Conservation (phyloP, 2,329 filamentous ascomycete species). For the Drechslera avenae region DNA sequence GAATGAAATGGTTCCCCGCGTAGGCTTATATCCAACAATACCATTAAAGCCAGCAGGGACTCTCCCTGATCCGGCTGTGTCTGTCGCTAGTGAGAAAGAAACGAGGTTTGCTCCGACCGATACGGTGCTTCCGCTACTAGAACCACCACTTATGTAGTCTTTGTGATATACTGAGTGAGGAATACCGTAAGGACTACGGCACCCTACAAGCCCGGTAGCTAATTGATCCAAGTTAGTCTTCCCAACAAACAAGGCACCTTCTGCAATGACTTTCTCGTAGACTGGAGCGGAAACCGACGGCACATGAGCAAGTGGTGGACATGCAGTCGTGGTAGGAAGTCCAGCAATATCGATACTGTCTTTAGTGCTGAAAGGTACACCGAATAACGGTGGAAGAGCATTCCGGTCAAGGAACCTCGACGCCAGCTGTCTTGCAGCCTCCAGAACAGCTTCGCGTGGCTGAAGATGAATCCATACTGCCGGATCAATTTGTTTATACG, state of each 20-base stretch:
- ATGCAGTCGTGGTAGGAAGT: constrained; percentile 58
- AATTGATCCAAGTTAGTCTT: constrained; percentile 68
- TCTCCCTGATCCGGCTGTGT: constrained; percentile 61
- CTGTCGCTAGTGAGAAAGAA: constrained; percentile 62
- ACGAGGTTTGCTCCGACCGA: constrained; percentile 60
- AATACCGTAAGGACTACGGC: constrained; percentile 62
- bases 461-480: constrained; percentile 59
- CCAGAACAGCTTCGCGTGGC: constrained; percentile 47
- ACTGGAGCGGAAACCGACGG: constrained; percentile 57
- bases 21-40: constrained; percentile 59
- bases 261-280: constrained; percentile 56
- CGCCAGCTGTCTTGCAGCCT: constrained; percentile 50
- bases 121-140: constrained; percentile 62
- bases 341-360: constrained; percentile 61
- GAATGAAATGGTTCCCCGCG: constrained; percentile 58
- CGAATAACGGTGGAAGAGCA: constrained; percentile 57
- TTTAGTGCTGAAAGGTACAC: constrained; percentile 63
- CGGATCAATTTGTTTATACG: constrained; percentile 55
- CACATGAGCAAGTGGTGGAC: constrained; percentile 56
- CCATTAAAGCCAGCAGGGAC: constrained; percentile 62
- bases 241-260: constrained; percentile 63
- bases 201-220: constrained; percentile 65
- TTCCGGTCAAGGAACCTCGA: constrained; percentile 49
- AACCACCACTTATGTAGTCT: constrained; percentile 61
- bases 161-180: constrained; percentile 59